Conservation (phyloP, 164 flowering plant species). For the Umbilicus rupestris region DNA sequence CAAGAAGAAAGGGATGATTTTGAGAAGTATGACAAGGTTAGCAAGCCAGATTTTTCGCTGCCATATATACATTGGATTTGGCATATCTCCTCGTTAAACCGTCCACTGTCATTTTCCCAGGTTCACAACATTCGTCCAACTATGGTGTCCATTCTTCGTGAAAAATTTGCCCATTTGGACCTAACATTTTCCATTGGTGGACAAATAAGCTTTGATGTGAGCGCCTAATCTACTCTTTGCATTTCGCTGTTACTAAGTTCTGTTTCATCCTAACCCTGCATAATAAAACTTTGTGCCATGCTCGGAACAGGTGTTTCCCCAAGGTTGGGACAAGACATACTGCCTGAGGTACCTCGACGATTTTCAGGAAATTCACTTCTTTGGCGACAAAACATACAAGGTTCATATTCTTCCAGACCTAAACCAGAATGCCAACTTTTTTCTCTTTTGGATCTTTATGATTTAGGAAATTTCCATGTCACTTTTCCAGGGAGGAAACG, state of each 20-base stretch:
- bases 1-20: conserved; percentile 95
- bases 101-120: conserved; percentile 26
- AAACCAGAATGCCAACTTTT: neutral
- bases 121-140: conserved; percentile 72
- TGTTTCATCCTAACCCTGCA: neutral
- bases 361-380: conserved; percentile 86
- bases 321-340: conserved; percentile 98
- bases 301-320: conserved; percentile 72
- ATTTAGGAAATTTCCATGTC: conserved; percentile 6
- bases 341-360: conserved; percentile 80
- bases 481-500: conserved; percentile 86
- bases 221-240: conserved; percentile 15
- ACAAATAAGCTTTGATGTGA: conserved; percentile 97
- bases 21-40: conserved; percentile 92
- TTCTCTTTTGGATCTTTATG: neutral
- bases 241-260: neutral
- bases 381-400: conserved; percentile 98
- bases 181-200: conserved; percentile 97
- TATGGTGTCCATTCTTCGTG: conserved; percentile 79
- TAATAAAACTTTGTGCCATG: conserved; percentile 3
- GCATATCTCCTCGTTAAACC: neutral
- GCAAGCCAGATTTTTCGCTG: conserved; percentile 1
- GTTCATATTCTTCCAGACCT: conserved; percentile 16
- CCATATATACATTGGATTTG: neutral
- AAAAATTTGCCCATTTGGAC: conserved; percentile 84